A percentile compares a stretch with the other conserved stretches of the same genome.
These are phyloP conservation scores for Trichoderma lentiforme DNA, from an alignment of 2,329 filamentous ascomycete species.

Conservation along the genomic window DNA sequence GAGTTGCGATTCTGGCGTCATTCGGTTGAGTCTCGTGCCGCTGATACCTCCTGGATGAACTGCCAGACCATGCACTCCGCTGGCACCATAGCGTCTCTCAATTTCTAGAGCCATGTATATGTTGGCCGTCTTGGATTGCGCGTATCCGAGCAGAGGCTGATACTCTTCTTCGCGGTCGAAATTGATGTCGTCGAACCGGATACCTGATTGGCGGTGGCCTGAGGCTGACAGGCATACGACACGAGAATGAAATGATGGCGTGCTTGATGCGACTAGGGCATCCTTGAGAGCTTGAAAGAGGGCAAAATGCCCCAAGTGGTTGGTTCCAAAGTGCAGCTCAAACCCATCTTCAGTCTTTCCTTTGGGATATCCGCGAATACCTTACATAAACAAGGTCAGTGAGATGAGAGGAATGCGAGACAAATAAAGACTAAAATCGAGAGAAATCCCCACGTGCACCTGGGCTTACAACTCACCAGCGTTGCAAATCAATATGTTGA, in stretches of 20 bases:
- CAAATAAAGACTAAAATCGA: accelerated
- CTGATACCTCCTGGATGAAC: slow-evolving; percentile 3
- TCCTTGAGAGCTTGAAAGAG: slow-evolving; percentile 45
- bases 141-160: slow-evolving; percentile 39
- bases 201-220: slow-evolving; percentile 35
- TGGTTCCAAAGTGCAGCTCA: slow-evolving; percentile 50
- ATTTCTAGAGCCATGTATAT: slow-evolving; percentile 49
- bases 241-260: slow-evolving; percentile 39
- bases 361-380: slow-evolving; percentile 39
- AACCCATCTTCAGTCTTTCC: slow-evolving; percentile 42
- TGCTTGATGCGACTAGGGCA: slow-evolving; percentile 23
- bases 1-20: not conserved
- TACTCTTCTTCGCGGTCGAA: slow-evolving; percentile 21
- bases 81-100: slow-evolving; percentile 42
- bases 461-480: slow-evolving; percentile 29
- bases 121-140: slow-evolving; percentile 49
- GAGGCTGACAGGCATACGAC: slow-evolving; percentile 44
- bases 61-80: slow-evolving; percentile 35
- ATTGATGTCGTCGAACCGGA: slow-evolving; percentile 21
- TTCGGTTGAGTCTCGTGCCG: slow-evolving; percentile 6
- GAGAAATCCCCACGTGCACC: not conserved
- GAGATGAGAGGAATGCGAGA: not conserved
- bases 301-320: slow-evolving; percentile 44
- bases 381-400: not conserved
- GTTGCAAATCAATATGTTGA: slow-evolving; percentile 41